Percentiles rank a stretch among this genome's conserved stretches.
Conservation (phyloP, 2,329 filamentous ascomycete species). For the Monosporascus cannonballus region DNA sequence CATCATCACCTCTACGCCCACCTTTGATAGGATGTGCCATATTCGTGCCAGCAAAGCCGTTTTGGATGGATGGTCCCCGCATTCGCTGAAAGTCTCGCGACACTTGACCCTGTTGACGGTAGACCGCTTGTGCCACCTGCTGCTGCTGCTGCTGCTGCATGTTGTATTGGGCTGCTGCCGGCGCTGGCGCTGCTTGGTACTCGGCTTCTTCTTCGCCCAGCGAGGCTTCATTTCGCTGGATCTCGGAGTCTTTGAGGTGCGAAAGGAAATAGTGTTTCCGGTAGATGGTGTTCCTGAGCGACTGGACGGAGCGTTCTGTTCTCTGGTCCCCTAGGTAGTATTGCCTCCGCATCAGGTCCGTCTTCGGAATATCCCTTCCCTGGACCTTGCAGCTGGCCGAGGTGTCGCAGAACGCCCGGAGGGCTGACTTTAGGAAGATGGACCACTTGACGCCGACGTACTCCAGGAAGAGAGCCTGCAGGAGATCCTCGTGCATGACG, state of each 20-base stretch:
- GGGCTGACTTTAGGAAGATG: slow-evolving; percentile 20
- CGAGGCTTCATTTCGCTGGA: too few species aligned
- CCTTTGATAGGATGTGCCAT: too few species aligned
- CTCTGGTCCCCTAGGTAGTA: slow-evolving; percentile 17
- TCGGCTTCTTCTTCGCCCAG: too few species aligned
- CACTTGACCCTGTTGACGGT: too few species aligned
- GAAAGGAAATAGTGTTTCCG: slow-evolving; percentile 27
- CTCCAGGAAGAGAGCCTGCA: slow-evolving; percentile 39
- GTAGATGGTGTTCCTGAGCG: slow-evolving; percentile 17
- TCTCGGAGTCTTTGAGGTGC: slow-evolving; percentile 13
- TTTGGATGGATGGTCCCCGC: too few species aligned
- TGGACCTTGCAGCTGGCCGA: not conserved
- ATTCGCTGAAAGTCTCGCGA: too few species aligned
- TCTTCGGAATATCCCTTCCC: slow-evolving; percentile 8
- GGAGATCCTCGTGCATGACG: slow-evolving; percentile 39
- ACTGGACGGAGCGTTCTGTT: slow-evolving; percentile 4
- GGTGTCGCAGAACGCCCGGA: slow-evolving; percentile 16
- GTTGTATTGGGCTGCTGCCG: too few species aligned
- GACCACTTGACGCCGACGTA: slow-evolving; percentile 33
- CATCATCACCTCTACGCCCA: slow-evolving; percentile 15
- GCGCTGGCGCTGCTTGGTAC: too few species aligned
- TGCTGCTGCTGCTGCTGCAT: too few species aligned
- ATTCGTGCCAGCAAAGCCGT: too few species aligned
- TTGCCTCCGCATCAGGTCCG: slow-evolving; percentile 18
- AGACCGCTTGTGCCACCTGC: too few species aligned